Conservation (phyloP, 225 moss, liverwort and hornwort genomes). For the Polytrichum commune region DNA sequence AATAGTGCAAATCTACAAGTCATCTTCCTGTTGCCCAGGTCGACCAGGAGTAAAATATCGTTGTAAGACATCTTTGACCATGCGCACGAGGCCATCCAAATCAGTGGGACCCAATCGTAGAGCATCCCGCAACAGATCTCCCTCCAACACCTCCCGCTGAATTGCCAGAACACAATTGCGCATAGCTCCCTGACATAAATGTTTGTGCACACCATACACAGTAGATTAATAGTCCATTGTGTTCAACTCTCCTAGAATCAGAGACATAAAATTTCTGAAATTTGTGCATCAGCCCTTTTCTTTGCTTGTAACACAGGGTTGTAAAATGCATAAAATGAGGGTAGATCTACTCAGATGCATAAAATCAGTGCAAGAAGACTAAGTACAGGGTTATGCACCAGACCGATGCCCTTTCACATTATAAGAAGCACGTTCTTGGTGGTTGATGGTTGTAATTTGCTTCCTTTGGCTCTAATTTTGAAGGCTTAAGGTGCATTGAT, state of each 20-base stretch:
- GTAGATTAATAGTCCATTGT: too few relatives aligned
- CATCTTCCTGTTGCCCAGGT: constrained; percentile 24
- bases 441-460: too few relatives aligned
- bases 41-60: constrained; percentile 32
- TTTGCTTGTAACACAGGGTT: too few relatives aligned
- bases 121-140: constrained; percentile 48
- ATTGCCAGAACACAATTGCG: constrained; percentile 49
- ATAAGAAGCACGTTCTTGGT: too few relatives aligned
- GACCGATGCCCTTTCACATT: too few relatives aligned
- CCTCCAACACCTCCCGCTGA: constrained; percentile 52
- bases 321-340: too few relatives aligned
- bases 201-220: background rate
- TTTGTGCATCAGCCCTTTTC: too few relatives aligned
- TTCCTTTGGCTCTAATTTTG: too few relatives aligned
- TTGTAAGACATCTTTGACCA: constrained; percentile 40
- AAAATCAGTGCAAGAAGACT: too few relatives aligned
- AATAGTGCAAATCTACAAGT: constrained; percentile 14
- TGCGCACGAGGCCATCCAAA: constrained; percentile 36
- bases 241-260: background rate
- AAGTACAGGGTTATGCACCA: too few relatives aligned
- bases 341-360: too few relatives aligned
- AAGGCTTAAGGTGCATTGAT: too few relatives aligned
- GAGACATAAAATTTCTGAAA: background rate
- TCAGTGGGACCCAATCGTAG: constrained; percentile 43
- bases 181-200: constrained; percentile 40